Percentiles rank a stretch among this genome's conserved stretches.
Evolutionary conservation across 2,329 filamentous ascomycete species (phyloP).

Genomic region (Cyclaneusma minus): DNA sequence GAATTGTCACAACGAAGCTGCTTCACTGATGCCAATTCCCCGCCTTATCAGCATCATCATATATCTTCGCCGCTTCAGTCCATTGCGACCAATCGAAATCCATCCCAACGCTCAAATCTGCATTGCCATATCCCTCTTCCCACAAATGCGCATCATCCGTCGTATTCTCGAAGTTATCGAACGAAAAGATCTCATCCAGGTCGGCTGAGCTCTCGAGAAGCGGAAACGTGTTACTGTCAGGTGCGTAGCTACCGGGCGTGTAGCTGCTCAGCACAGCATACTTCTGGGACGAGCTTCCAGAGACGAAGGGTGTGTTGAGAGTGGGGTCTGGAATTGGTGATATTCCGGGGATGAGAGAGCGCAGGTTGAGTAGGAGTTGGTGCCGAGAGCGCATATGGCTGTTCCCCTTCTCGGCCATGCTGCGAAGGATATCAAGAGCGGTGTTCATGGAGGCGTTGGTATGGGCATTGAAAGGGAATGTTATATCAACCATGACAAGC

Average conservation of each 20-base stretch:
- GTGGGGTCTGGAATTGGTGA: no score
- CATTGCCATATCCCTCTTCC: constrained; percentile 24
- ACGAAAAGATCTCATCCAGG: constrained; percentile 17
- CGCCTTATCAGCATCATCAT: no score
- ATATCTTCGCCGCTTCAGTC: constrained; percentile 2
- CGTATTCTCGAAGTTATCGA: constrained; percentile 21
- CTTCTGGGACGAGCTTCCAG: no score
- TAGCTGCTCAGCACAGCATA: no score
- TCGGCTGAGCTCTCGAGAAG: constrained; percentile 9
- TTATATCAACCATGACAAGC: constrained; percentile 36
- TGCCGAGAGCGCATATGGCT: constrained; percentile 28
- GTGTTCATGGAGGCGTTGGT: constrained; percentile 29
- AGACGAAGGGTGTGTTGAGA: no score
- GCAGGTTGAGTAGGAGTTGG: constrained; percentile 21
- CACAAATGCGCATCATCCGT: constrained; percentile 23
- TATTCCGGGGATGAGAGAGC: no score
- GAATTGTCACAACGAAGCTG: no score
- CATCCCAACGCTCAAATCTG: constrained; percentile 25
- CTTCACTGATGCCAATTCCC: no score
- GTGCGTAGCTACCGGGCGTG: no score
- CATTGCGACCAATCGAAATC: constrained; percentile 14
- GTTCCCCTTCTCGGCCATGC: constrained; percentile 37
- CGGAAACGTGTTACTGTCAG: no score
- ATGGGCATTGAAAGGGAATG: constrained; percentile 28
- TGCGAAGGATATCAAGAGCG: constrained; percentile 27